phyloP scores from a whole-genome alignment of 148 eudicot genomes.

The Cornus kousa region DNA sequence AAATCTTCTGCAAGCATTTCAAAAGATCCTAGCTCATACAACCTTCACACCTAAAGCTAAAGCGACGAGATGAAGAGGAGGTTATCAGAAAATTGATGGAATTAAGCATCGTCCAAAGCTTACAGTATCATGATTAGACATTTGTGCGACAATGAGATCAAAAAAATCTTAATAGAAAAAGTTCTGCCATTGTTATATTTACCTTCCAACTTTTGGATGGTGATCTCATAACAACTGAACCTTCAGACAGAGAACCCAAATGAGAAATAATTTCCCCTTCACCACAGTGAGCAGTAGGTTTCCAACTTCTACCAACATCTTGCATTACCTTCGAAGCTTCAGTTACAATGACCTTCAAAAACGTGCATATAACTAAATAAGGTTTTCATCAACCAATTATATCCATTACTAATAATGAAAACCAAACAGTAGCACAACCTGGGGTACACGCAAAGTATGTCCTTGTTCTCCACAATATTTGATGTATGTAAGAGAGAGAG shows the following conservation, averaged over 20 bases:
- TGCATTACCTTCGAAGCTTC: slow-evolving; percentile 77
- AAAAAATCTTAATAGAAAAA: background rate
- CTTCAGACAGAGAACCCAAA: slow-evolving; percentile 45
- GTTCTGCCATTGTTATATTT: slow-evolving; percentile 7
- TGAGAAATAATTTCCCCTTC: slow-evolving; percentile 35
- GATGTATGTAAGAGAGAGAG: too few species aligned
- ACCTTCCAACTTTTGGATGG: slow-evolving; percentile 67
- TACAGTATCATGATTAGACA: background rate
- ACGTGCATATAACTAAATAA: background rate
- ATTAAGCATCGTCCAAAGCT: background rate
- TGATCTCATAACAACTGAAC: slow-evolving; percentile 48
- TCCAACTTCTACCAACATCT: slow-evolving; percentile 43
- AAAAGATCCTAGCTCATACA: background rate
- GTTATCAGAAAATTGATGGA: too few species aligned
- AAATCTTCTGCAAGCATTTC: too few species aligned
- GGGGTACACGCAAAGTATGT: background rate
- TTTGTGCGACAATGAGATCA: background rate
- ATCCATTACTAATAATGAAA: background rate
- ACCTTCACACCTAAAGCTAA: background rate
- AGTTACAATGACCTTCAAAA: slow-evolving; percentile 52
- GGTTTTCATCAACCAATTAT: background rate
- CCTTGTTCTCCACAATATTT: background rate
- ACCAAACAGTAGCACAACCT: background rate
- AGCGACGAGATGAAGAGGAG: background rate
- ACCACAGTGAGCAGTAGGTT: slow-evolving; percentile 17